Base-by-base conservation (phyloP, 1,284 basidiomycete species). In the Limonomyces culmigenus region DNA sequence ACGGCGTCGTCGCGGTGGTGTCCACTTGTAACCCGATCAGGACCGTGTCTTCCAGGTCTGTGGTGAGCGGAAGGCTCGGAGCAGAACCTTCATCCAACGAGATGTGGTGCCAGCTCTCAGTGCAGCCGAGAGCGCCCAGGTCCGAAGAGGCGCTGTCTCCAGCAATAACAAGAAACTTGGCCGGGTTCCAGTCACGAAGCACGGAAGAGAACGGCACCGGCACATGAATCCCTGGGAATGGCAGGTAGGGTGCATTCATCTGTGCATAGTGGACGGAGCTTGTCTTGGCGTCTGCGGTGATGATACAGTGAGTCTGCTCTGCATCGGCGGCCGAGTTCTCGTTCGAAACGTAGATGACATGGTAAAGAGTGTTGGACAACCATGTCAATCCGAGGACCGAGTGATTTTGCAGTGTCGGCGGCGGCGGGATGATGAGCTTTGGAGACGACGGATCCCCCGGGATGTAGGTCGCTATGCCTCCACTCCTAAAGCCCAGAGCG, bases 121-220 rank as follows among this genome's bases (percentile, higher is more conserved):
- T 20, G 3, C 44, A 34, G 3, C 66, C 77, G 17, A 87, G 50
- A 15, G 80, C 56, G 36, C 83, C 85, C 2, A 89, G 60, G 46
- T 89, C 84, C 0, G 76, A 71, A 2, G 84, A 83, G 0, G 70
- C 70, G 32, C 67, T 63, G 50, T 84, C 84, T 2, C 76, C 79
- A 18, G 81, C 63, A 37, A 89, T 63, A 8, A 83, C 47, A 11
- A 88, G 51, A 36, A 62, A 63, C 54, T 65, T 73, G 42, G 59
- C 55, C 5, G 68, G 63, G 39, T 74, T 68, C 81, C 81, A 87
- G 31, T 64, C 65, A 2, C 70, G 69, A 13, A 87, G 55, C 20
- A 61, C 50, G 13, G 71, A 49, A 2, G 65, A 54, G 42, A 75
- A 74, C 19, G 70, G 58, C 14, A 68, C 70, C 32, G 67, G 69